Evolutionary conservation across 495 filamentous ascomycete species (phyloP), one percentile per base, ranked within the genome.

Genomic region (Neurospora sp.): DNA sequence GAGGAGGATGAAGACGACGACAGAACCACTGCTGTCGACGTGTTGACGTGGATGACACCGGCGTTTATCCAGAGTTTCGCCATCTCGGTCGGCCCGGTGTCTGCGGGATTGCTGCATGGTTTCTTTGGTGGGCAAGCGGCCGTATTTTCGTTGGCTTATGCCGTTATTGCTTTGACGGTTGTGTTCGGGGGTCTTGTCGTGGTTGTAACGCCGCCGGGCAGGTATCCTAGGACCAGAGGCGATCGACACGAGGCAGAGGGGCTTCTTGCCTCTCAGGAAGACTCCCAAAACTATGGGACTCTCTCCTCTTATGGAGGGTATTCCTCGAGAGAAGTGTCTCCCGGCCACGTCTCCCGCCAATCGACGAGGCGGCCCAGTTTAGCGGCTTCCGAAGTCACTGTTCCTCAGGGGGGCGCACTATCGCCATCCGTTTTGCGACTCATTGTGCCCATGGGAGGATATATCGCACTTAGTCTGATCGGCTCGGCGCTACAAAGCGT

Each of bases 131-230:
- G 59, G 5, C 70, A 76, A 28, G 71, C 19, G 10, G 62, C 74
- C 7, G 74, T 81, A 11, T 81, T 81, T 70, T 70, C 72, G 43
- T 69, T 66, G 66, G 79, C 78, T 21, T 80, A 81, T 38, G 74
- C 72, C 24, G 10, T 77, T 9, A 62, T 81, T 13, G 71, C 39
- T 7, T 36, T 76, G 4, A 76, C 48, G 24, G 40, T 73, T 7
- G 5, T 79, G 45, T 54, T 80, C 15, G 54, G 54, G 5, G 37
- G 39, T 4, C 37, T 81, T 0, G 19, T 76, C 31, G 77, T 72
- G 4, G 40, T 24, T 6, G 36, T 71, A 42, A 34, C 70, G 9
- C 54, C 54, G 7, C 24, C 54, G 7, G 28, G 54, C 2, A 62
- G 54, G 13, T 62, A 34, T 62, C 54, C 54, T 7, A 31, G 54